Evolutionary conservation across 2,329 filamentous ascomycete species (phyloP).

Genomic region (Monosporascus sp.): DNA sequence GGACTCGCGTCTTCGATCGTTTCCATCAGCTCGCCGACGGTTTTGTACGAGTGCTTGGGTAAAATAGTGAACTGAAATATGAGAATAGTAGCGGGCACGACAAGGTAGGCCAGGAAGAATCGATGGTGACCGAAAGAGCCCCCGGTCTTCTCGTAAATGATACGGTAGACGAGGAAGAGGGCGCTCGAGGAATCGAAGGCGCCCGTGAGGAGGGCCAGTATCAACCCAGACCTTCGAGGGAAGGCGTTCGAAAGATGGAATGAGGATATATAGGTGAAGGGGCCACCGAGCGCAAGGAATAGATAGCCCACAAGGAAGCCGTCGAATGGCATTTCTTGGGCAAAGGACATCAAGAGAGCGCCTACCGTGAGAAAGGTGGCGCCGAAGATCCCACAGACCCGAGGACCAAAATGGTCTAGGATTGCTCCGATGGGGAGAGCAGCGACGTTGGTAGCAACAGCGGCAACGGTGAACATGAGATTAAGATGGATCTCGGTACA

Average conservation of each 20-base stretch:
- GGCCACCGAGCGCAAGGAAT: conserved; percentile 71
- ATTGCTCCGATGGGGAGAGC: conserved; percentile 82
- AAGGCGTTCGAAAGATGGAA: conserved; percentile 85
- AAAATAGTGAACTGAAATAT: conserved; percentile 65
- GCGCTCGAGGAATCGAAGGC: conserved; percentile 81
- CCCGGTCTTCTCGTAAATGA: conserved; percentile 58
- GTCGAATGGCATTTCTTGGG: conserved; percentile 62
- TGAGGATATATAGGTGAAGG: conserved; percentile 76
- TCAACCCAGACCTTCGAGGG: conserved; percentile 69
- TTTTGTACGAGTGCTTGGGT: conserved; percentile 75
- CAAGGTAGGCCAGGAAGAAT: conserved; percentile 70
- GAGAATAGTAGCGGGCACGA: conserved; percentile 63
- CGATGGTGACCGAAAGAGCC: conserved; percentile 54
- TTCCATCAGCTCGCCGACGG: conserved; percentile 74
- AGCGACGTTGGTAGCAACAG: conserved; percentile 81
- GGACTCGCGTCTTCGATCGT: conserved; percentile 54
- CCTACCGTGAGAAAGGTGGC: conserved; percentile 64
- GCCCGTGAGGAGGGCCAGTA: conserved; percentile 73
- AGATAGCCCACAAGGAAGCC: conserved; percentile 70
- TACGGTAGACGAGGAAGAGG: conserved; percentile 68
- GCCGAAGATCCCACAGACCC: conserved; percentile 68
- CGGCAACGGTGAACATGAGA: conserved; percentile 88
- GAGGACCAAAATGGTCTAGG: conserved; percentile 75
- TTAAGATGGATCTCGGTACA: conserved; percentile 64
- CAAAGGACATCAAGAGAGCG: conserved; percentile 67